A percentile compares a stretch with the other conserved stretches of the same genome.
phyloP scores from a whole-genome alignment of 225 moss, liverwort and hornwort species.

The Marchantia paleacea region DNA sequence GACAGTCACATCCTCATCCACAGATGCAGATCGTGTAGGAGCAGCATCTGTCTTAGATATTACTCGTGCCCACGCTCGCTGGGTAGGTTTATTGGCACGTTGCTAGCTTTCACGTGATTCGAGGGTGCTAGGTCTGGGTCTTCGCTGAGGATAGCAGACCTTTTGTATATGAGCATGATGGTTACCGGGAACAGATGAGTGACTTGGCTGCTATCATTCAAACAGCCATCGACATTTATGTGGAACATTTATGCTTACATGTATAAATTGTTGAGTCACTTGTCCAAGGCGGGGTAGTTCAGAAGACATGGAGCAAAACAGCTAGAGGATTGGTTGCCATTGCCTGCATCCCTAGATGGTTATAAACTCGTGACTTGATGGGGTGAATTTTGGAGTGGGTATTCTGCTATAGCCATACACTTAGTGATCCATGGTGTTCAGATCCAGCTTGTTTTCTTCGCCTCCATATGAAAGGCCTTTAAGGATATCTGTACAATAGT shows the following conservation, averaged over 20 bases:
- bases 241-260: constrained; percentile 26
- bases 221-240: constrained; percentile 13
- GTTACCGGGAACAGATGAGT: constrained; percentile 20
- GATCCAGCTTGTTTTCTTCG: constrained; percentile 32
- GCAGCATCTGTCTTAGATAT: constrained; percentile 21
- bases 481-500: constrained; percentile 36
- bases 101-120: constrained; percentile 22
- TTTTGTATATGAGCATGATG: constrained; percentile 19
- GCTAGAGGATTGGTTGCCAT: constrained; percentile 18
- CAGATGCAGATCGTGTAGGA: constrained; percentile 21
- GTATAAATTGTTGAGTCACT: constrained; percentile 26
- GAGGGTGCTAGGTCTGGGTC: constrained; percentile 3
- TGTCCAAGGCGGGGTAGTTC: constrained; percentile 30
- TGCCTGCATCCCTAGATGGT: constrained; percentile 26
- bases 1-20: constrained; percentile 25
- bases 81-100: constrained; percentile 19
- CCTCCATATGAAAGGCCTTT: constrained; percentile 35
- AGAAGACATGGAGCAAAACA: constrained; percentile 17
- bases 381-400: constrained; percentile 36
- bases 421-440: constrained; percentile 28
- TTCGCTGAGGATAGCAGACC: constrained; percentile 25
- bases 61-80: constrained; percentile 20
- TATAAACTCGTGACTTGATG: constrained; percentile 22
- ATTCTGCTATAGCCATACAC: constrained; percentile 25
- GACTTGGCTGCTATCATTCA: constrained; percentile 18